Percentiles rank a stretch among this genome's conserved stretches.
These are phyloP conservation scores for Melaleuca alternifolia DNA, from an alignment of 345 rosid genomes.

Conservation along the genomic window DNA sequence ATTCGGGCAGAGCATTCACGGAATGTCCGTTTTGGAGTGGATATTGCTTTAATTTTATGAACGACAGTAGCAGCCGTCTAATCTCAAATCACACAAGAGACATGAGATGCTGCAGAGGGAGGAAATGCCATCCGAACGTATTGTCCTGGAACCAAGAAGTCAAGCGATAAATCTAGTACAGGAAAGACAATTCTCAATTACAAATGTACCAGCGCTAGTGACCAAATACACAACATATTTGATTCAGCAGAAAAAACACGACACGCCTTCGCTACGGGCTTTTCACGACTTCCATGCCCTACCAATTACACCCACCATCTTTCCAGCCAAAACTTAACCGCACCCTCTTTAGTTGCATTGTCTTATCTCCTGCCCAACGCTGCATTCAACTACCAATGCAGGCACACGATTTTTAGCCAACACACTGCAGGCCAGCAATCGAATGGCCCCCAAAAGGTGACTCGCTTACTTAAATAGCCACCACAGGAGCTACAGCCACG, in stretches of 20 bases:
- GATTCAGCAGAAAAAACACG: too few species aligned
- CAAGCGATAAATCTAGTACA: not conserved
- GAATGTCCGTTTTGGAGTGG: not conserved
- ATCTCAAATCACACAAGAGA: not conserved
- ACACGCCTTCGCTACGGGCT: not conserved
- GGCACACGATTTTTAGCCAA: not conserved
- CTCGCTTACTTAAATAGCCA: not conserved
- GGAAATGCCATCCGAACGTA: not conserved
- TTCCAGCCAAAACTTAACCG: not conserved
- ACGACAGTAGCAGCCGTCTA: not conserved
- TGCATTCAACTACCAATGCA: not conserved
- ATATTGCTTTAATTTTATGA: not conserved
- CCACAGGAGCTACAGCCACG: not conserved
- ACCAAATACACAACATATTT: too few species aligned
- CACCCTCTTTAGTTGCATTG: not conserved
- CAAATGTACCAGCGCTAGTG: too few species aligned
- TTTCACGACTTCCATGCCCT: not conserved
- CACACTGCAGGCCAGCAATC: not conserved
- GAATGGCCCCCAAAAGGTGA: not conserved
- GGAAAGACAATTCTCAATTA: not conserved
- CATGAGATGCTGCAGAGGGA: not conserved
- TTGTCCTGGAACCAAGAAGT: not conserved
- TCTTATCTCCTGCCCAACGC: not conserved
- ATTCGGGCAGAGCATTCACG: not conserved
- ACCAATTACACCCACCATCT: not conserved